phyloP scores from a whole-genome alignment of 371 early-diverging fungal genomes.

The Dichotomocladium elegans region DNA sequence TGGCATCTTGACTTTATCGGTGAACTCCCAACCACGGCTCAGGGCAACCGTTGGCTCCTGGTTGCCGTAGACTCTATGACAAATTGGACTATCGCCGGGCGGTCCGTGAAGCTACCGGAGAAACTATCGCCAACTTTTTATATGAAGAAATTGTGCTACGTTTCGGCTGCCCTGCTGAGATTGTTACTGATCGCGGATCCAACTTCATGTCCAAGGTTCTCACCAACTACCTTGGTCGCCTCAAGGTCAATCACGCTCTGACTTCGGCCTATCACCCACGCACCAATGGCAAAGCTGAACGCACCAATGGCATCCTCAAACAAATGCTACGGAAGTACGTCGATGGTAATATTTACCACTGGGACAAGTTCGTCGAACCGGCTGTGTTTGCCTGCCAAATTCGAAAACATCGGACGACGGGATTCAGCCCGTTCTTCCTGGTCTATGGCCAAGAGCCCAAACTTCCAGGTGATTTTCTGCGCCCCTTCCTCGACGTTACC shows the following conservation, averaged over 20 bases:
- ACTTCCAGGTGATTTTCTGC: background rate
- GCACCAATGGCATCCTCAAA: too few relatives aligned
- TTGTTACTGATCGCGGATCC: too few relatives aligned
- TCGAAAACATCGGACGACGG: conserved; percentile 6
- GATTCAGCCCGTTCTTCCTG: conserved; percentile 2
- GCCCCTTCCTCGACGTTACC: background rate
- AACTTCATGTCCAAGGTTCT: background rate
- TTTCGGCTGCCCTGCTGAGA: too few relatives aligned
- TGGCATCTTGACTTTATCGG: too few relatives aligned
- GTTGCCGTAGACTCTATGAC: conserved; percentile 46
- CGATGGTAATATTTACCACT: too few relatives aligned
- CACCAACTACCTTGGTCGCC: background rate
- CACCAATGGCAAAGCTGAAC: too few relatives aligned
- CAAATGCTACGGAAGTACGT: too few relatives aligned
- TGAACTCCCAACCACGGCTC: conserved; percentile 10
- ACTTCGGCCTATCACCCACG: too few relatives aligned
- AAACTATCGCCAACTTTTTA: conserved; percentile 17
- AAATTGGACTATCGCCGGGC: conserved; percentile 34
- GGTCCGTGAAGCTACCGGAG: conserved; percentile 22
- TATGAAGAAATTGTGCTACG: too few relatives aligned
- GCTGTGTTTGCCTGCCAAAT: background rate
- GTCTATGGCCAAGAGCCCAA: conserved; percentile 1
- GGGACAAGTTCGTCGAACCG: too few relatives aligned
- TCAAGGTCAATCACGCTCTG: too few relatives aligned
- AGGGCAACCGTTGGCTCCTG: conserved; percentile 16